Conservation (phyloP, 140 eudicot genomes). For the Oenanthe javanica region DNA sequence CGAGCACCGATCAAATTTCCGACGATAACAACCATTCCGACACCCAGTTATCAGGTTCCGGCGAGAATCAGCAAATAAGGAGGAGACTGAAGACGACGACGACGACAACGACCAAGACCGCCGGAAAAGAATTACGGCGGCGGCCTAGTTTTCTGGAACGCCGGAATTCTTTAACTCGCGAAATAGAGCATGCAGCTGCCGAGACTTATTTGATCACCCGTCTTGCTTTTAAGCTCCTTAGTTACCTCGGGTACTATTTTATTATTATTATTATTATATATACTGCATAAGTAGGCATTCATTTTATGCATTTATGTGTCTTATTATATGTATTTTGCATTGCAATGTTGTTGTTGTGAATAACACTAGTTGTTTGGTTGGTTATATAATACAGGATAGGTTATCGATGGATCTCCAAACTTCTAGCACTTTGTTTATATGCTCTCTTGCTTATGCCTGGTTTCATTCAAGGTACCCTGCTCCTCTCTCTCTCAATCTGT, state of each 20-base stretch:
- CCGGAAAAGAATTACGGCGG: neutral
- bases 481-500: neutral
- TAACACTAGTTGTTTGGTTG: neutral
- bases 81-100: constrained; percentile 14
- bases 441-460: constrained; percentile 89
- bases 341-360: neutral
- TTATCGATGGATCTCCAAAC: constrained; percentile 64
- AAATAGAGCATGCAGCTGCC: constrained; percentile 71
- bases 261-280: too few species aligned
- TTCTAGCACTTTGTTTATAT: constrained; percentile 58
- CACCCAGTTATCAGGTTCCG: constrained; percentile 9
- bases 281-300: neutral
- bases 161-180: constrained; percentile 44
- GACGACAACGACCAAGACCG: neutral
- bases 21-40: neutral
- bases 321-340: neutral
- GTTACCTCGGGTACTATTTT: constrained; percentile 68
- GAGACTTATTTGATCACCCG: constrained; percentile 70
- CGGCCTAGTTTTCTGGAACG: constrained; percentile 14
- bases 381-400: constrained; percentile 69
- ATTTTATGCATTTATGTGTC: neutral
- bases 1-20: neutral
- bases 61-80: constrained; percentile 18
- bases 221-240: constrained; percentile 57
- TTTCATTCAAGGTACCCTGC: constrained; percentile 60